Conservation (phyloP, 345 rosid species). For the Nephelium lappaceum region DNA sequence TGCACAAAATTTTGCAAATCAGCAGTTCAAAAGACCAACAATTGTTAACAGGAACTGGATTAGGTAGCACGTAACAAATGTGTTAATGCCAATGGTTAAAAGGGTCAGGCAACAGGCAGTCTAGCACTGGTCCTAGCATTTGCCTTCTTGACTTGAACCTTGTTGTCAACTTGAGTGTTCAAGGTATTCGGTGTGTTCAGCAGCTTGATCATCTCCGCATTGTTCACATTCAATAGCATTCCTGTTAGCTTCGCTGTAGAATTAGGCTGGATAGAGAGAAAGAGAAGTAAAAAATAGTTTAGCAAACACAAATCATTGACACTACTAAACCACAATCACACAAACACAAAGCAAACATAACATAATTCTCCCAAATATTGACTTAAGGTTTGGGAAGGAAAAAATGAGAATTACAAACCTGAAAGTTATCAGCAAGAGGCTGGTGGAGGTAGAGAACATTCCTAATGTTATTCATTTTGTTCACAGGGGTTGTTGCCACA, state of each 20-base stretch:
- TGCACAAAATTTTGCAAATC: not conserved
- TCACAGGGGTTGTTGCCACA: conserved; percentile 9
- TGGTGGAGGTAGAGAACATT: conserved; percentile 6
- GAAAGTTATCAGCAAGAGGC: conserved; percentile 11
- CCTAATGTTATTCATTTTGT: conserved; percentile 8
- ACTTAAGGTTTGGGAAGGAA: not conserved
- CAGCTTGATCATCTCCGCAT: conserved; percentile 21
- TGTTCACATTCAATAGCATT: conserved; percentile 27
- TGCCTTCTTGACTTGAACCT: conserved; percentile 27
- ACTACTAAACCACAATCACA: not conserved
- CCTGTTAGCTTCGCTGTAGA: conserved; percentile 16
- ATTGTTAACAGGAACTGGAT: conserved; percentile 7
- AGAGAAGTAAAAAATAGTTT: not conserved
- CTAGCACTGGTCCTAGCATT: conserved; percentile 19
- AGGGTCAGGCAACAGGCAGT: conserved; percentile 19
- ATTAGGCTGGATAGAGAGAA: conserved; percentile 27
- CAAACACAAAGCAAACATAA: not conserved
- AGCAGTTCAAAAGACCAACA: not conserved
- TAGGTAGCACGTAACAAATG: conserved; percentile 15
- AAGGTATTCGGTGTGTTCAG: conserved; percentile 16
- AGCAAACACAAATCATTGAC: not conserved
- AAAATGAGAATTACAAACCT: conserved; percentile 20
- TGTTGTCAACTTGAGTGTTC: conserved; percentile 23
- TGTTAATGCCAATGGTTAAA: conserved; percentile 7
- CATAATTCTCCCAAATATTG: not conserved